Conservation (phyloP, 176 grass and related monocot genomes). For the Miscanthus lutarioriparius region DNA sequence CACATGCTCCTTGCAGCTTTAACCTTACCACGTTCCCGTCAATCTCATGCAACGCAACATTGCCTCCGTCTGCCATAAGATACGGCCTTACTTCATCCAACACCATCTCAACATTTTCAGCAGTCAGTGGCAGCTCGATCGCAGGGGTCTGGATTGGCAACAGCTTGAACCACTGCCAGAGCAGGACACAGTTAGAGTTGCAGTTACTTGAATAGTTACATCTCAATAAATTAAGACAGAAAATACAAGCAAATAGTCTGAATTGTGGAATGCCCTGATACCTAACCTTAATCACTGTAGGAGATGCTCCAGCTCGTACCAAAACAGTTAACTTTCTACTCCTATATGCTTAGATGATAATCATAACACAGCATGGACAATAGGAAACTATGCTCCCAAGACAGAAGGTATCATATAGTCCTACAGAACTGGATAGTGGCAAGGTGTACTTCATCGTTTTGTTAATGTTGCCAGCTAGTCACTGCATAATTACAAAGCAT, state of each 20-base stretch:
- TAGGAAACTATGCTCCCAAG: neutral
- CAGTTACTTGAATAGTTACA: neutral
- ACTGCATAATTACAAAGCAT: neutral
- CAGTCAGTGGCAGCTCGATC: conserved; percentile 69
- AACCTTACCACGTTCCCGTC: conserved; percentile 82
- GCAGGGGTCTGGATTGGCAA: conserved; percentile 66
- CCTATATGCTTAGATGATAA: neutral
- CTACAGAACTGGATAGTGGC: neutral
- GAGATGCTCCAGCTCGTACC: neutral
- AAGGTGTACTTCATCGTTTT: neutral
- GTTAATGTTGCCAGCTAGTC: neutral
- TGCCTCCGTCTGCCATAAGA: conserved; percentile 94
- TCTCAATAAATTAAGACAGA: neutral
- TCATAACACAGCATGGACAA: neutral
- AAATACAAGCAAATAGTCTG: neutral
- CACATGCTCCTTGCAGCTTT: conserved; percentile 91
- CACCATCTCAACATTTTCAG: conserved; percentile 86
- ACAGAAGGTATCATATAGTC: neutral
- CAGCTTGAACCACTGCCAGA: conserved; percentile 64
- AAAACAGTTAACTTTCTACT: neutral
- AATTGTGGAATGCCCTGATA: neutral
- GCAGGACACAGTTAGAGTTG: neutral
- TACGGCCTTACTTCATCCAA: conserved; percentile 97
- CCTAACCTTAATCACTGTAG: neutral
- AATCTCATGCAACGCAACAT: conserved; percentile 89